Evolutionary conservation across 1,284 basidiomycete genomes (phyloP), one percentile per base, ranked within the genome.

Genomic region (Erythrobasidium hasegawianum): DNA sequence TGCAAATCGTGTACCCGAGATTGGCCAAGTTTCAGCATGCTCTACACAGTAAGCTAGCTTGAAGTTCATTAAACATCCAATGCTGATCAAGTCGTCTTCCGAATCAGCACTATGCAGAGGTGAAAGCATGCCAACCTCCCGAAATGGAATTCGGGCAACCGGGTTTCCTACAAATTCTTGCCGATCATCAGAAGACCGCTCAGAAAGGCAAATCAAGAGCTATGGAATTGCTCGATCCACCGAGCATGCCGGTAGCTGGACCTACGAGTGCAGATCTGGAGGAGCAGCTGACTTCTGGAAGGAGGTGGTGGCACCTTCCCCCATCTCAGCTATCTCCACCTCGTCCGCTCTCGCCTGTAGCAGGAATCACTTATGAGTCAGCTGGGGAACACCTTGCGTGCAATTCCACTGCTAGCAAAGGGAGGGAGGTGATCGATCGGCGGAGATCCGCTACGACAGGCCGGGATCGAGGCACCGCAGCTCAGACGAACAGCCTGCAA

Each of bases 131-230:
- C 39, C 39, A 54, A 13, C 61, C 61, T 13, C 61, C 61, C 2
- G 53, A 64, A 33, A 43, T 56, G 13, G 61, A 56, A 57, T 64
- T 47, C 26, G 61, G 61, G 1, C 38, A 39, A 18, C 45, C 40
- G 14, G 56, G 40, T n/a, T 64, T 64, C 24, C 53, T 64, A 33
- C 61, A 64, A 22, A 41, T 64, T 20, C 54, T 64, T 41, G 61
- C 54, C 20, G 61, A 64, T 16, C 53, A 64, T 22, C 61, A 64
- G 24, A 39, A 13, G 11, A 61, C 59, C 14, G 49, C 45, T n/a
- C 43, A 45, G 8, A 50, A 33, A 50, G 58, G 50, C 45, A 47
- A 18, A 14, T 47, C 45, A 33, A 33, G 33, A 33, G 33, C 33
- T 33, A 33, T 33, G 11, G 33, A 33, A 11, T 11, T 11, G 4